Percentiles rank a stretch among this genome's conserved stretches.
Conservation (phyloP, 139 green algal genomes). For the Desmodesmus armatus region DNA sequence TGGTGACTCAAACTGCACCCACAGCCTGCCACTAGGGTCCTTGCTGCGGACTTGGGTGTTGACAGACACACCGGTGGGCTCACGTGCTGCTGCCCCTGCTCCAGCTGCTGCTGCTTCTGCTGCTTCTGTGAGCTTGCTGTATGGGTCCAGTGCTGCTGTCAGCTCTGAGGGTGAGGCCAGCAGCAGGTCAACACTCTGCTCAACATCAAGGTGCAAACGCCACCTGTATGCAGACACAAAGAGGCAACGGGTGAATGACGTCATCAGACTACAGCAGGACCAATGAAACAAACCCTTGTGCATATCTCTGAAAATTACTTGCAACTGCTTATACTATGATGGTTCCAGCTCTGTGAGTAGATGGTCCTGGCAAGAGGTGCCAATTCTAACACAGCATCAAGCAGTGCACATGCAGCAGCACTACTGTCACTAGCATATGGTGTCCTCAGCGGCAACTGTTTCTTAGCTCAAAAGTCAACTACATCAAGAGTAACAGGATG, state of each 20-base stretch:
- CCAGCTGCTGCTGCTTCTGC: too few species aligned
- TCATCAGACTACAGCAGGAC: background rate
- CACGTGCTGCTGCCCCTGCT: background rate
- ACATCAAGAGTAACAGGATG: too few species aligned
- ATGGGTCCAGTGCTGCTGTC: background rate
- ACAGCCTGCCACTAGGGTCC: background rate
- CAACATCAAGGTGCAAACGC: background rate
- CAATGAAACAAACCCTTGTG: too few species aligned
- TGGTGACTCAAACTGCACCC: conserved; percentile 37
- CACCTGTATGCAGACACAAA: background rate
- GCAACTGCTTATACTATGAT: too few species aligned
- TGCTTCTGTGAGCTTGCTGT: background rate
- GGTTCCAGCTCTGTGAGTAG: too few species aligned
- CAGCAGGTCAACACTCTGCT: background rate
- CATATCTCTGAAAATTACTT: background rate
- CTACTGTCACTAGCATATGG: too few species aligned
- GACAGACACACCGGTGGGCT: background rate
- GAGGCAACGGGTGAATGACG: background rate
- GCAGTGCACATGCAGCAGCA: too few species aligned
- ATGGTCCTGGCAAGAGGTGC: too few species aligned
- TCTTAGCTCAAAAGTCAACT: too few species aligned
- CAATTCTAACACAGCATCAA: too few species aligned
- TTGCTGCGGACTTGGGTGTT: background rate
- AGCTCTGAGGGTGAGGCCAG: background rate
- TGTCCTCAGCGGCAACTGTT: too few species aligned